phyloP scores from a whole-genome alignment of 371 early-diverging fungal genomes.

The Mortierella sp. region DNA sequence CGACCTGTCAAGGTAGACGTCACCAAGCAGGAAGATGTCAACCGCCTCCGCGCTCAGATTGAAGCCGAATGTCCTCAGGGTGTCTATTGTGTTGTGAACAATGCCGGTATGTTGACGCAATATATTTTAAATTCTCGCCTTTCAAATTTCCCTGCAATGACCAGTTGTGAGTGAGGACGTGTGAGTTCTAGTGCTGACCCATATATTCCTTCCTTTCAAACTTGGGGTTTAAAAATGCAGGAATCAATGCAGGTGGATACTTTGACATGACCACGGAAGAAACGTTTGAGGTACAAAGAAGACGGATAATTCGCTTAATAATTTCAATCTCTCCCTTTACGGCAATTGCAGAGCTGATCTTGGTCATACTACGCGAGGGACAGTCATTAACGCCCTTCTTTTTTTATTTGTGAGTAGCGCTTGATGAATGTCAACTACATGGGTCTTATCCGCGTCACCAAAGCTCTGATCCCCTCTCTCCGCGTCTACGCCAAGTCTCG shows the following conservation, averaged over 20 bases:
- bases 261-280: slow-evolving; percentile 9
- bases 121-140: neutral
- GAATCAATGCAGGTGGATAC: neutral
- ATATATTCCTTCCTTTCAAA: no score
- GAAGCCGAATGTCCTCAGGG: neutral
- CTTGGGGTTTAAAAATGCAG: no score
- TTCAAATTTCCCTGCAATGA: neutral
- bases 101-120: neutral
- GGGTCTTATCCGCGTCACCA: slow-evolving; percentile 57
- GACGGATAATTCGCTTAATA: neutral
- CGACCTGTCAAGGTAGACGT: slow-evolving; percentile 1
- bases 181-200: neutral
- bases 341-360: no score
- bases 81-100: neutral
- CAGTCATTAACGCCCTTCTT: neutral
- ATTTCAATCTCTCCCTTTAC: neutral
- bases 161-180: neutral
- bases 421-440: slow-evolving; percentile 21
- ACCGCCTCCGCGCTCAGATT: neutral
- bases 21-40: slow-evolving; percentile 11
- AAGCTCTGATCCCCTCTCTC: slow-evolving; percentile 54
- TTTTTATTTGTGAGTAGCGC: neutral
- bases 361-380: neutral
- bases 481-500: slow-evolving; percentile 49
- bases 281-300: neutral